Evolutionary conservation across 768 basidiomycete genomes (phyloP), one percentile per base, ranked within the genome.

Genomic region (Kwoniella dendrophila): DNA sequence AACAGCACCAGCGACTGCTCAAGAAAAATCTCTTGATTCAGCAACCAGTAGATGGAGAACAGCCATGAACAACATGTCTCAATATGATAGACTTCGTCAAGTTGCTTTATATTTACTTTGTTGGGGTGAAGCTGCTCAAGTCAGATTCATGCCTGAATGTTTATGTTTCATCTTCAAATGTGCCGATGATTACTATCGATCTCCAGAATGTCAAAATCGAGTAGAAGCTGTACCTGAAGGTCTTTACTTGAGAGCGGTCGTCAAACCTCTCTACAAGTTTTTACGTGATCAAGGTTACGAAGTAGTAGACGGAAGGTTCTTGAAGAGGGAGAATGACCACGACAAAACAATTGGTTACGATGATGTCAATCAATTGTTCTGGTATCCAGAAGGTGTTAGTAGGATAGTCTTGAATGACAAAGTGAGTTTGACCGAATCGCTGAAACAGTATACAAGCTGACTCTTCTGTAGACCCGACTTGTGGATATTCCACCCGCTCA

Each of bases 161-260:
- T 82, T 99, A 47, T 97, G 93, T 81, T 99, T 97, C 84, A 96
- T 99, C 81, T 99, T 99, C 88, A 99, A 99, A 81, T 98, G 96
- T 75, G 96, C 96, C 14, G 96, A 99, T 77, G 96, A 99, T 81
- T 99, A 97, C 79, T 99, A 99, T 79, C 93, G 96, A 26, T 92
- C 90, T 3, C 88, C 95, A n/a, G 96, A 98, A 73, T 99, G 96
- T 71, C 96, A 99, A 79, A 90, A 86, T 77, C 83, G 92, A 45
- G 81, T 90, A 44, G 94, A 97, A 55, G 87, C 94, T 0, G 92
- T 97, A 0, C 90, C 91, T 0, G 95, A 97, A 72, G 96, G 95
- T 0, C 82, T 97, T n/a, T 99, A 97, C 79, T 83, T 99, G 30
- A 86, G 88, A 47, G 83, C 90, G 1, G 90, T 98, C 70, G 83